Percentiles rank a stretch among this genome's conserved stretches.
Conservation (phyloP, 2,329 filamentous ascomycete genomes). For the Berkeleyomyces basicola region DNA sequence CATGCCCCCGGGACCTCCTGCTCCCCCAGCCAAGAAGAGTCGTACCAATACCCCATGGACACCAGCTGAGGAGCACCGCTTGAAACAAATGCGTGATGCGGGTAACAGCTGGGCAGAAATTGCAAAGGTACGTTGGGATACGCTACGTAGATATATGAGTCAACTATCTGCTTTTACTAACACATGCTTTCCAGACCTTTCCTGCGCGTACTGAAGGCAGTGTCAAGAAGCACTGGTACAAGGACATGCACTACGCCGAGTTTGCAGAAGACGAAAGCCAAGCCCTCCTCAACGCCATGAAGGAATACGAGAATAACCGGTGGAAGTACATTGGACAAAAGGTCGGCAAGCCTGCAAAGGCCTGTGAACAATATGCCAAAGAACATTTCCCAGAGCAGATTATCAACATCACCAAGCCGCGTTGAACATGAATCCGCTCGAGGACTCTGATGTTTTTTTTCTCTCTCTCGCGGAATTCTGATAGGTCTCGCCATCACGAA, state of each 20-base stretch:
- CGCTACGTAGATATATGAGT: background rate
- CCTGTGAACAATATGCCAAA: conserved; percentile 71
- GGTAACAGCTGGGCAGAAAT: conserved; percentile 97
- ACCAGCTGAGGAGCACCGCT: conserved; percentile 73
- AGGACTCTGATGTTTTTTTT: background rate
- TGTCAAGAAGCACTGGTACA: conserved; percentile 99
- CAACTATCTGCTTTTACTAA: background rate
- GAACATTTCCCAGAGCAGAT: conserved; percentile 57
- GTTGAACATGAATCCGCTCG: background rate
- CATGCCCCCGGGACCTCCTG: conserved; percentile 12
- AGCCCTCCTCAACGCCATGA: conserved; percentile 80
- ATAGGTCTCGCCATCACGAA: too few relatives aligned
- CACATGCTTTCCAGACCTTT: conserved; percentile 49
- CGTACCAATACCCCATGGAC: conserved; percentile 99
- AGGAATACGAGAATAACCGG: conserved; percentile 96
- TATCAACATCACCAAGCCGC: conserved; percentile 8
- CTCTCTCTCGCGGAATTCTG: background rate
- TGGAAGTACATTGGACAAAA: conserved; percentile 97
- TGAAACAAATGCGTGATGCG: conserved; percentile 87
- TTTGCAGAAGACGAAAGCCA: conserved; percentile 91
- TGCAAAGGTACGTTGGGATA: conserved; percentile 67
- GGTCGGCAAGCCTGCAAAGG: conserved; percentile 93
- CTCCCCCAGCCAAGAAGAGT: conserved; percentile 57
- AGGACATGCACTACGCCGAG: conserved; percentile 99
- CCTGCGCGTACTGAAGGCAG: conserved; percentile 87